Evolutionary conservation across 495 filamentous ascomycete species (phyloP), one percentile per base, ranked within the genome.

Genomic region (Chaetomium fimeti): DNA sequence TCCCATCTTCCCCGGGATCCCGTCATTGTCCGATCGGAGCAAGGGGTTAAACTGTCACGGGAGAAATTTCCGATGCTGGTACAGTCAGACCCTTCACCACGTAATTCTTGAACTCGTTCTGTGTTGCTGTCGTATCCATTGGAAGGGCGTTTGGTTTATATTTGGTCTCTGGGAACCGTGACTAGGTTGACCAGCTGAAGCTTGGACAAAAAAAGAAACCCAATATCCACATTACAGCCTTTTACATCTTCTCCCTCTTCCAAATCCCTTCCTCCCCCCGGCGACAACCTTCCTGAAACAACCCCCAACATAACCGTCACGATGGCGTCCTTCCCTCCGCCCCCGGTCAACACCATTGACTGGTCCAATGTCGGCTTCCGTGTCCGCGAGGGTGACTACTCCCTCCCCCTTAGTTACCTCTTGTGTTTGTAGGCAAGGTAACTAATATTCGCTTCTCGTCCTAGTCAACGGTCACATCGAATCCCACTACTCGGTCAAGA

Each of bases 331-430:
- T 96, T 95, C 71, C 93, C 93, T 48, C 93, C 93, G 28, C 86
- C 89, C 3, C 91, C 93, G 6, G 85, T 89, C 64, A 85, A 85
- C 71, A 88, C 90, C 53, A 91, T 94, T 78, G 92, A 97, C 83
- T 97, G 93, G 93, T 82, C 80, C 68, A 86, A 96, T 73, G 83
- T 98, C 51, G 93, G 93, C 62, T 98, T 98, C 80, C 85, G 84
- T 72, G 87, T 96, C 60, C 90, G 92, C 54, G 92, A 97, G 83
- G 90, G 91, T 89, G 79, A 58, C 78, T 58, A 27, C 12, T 36
- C 27, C n/a, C 18, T 4, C n/a, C n/a, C n/a, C n/a, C n/a, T n/a
- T n/a, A n/a, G n/a, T n/a, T n/a, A n/a, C n/a, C n/a, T n/a, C n/a
- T n/a, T n/a, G n/a, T n/a, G n/a, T n/a, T n/a, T n/a, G n/a, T n/a